These are phyloP conservation scores for Chlorella sp. DNA, from an alignment of 139 green algal genomes.

Conservation along the genomic window DNA sequence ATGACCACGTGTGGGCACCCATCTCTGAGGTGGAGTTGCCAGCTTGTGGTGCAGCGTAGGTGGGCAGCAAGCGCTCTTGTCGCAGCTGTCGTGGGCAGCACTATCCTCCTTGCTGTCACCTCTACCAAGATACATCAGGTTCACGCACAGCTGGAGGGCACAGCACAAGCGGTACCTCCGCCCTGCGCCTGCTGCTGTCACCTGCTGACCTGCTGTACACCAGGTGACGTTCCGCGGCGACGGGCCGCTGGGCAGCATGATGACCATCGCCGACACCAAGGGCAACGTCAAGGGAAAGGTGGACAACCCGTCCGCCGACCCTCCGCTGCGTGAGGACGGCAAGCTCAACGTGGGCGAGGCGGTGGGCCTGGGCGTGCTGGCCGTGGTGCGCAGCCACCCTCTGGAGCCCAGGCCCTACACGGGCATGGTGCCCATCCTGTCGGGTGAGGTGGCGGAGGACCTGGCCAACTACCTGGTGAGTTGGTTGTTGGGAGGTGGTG, in stretches of 20 bases:
- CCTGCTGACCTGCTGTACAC: no score
- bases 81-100: no score
- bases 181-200: no score
- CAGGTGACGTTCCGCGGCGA: conserved; percentile 82
- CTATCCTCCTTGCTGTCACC: no score
- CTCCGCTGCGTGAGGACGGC: conserved; percentile 68
- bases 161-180: no score
- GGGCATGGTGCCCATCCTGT: conserved; percentile 46
- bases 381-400: conserved; percentile 66
- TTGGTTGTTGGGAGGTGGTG: no score
- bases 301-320: conserved; percentile 65
- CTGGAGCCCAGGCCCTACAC: conserved; percentile 51
- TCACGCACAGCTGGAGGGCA: no score
- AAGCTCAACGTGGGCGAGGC: conserved; percentile 77
- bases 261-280: conserved; percentile 19
- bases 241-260: conserved; percentile 54
- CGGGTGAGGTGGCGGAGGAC: conserved; percentile 81
- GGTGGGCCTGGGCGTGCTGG: conserved; percentile 68
- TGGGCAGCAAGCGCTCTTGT: no score
- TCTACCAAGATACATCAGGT: no score
- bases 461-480: conserved; percentile 78
- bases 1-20: no score
- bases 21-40: no score
- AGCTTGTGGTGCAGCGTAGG: no score
- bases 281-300: conserved; percentile 58